phyloP scores from a whole-genome alignment of 2,329 filamentous ascomycete species.

The Sclerotinia spermophila region DNA sequence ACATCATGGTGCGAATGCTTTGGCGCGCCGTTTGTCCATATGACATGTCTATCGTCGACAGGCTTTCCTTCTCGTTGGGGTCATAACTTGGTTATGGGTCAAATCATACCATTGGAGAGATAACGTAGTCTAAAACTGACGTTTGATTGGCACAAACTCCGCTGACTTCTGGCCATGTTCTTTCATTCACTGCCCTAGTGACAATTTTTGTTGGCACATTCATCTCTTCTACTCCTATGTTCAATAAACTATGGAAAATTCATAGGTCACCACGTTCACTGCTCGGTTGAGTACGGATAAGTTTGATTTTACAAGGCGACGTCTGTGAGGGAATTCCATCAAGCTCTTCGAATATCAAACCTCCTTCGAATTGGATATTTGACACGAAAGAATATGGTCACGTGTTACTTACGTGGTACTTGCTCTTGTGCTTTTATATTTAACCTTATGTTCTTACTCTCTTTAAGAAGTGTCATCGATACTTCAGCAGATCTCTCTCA shows the following conservation, averaged over 20 bases:
- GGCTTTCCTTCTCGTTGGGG: not conserved
- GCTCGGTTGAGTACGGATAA: not conserved
- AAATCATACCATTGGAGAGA: too few species aligned
- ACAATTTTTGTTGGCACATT: conserved; percentile 39
- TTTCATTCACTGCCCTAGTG: conserved; percentile 33
- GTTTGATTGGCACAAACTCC: conserved; percentile 26
- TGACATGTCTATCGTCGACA: not conserved
- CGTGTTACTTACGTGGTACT: too few species aligned
- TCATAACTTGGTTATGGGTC: too few species aligned
- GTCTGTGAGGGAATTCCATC: too few species aligned
- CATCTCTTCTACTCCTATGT: not conserved
- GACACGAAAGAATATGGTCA: too few species aligned
- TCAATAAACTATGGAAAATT: not conserved
- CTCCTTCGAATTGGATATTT: too few species aligned
- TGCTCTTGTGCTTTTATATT: too few species aligned
- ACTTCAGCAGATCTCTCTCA: too few species aligned
- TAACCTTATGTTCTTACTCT: too few species aligned
- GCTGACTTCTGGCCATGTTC: conserved; percentile 35
- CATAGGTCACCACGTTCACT: not conserved
- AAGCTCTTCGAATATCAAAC: too few species aligned
- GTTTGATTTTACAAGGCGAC: too few species aligned
- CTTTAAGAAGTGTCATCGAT: too few species aligned
- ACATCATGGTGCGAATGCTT: not conserved
- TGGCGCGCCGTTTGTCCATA: not conserved
- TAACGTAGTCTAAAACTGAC: not conserved